Conservation (phyloP, 1,139 yeast species). For the Candida glucosophila region DNA sequence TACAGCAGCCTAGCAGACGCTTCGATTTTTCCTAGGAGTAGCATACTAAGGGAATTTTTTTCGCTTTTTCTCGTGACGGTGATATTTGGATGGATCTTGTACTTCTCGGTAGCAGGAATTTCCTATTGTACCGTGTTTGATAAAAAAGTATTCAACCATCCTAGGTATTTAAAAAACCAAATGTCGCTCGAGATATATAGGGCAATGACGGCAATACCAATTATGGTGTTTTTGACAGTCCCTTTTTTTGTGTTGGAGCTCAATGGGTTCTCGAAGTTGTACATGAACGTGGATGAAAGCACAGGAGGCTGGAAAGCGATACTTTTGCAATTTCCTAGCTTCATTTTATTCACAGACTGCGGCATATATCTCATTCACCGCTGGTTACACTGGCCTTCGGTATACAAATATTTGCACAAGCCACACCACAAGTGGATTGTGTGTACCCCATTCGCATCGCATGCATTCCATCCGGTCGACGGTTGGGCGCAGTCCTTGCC, state of each 20-base stretch:
- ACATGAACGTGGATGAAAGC: conserved; percentile 54
- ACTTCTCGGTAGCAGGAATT: conserved; percentile 65
- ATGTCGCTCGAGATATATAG: conserved; percentile 71
- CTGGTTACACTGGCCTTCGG: conserved; percentile 82
- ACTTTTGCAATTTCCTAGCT: conserved; percentile 59
- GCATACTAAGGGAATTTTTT: conserved; percentile 59
- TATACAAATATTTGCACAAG: conserved; percentile 82
- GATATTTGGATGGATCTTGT: conserved; percentile 76
- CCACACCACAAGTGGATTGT: conserved; percentile 99
- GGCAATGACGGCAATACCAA: conserved; percentile 76
- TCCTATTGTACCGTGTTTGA: conserved; percentile 78
- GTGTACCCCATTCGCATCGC: conserved; percentile 96
- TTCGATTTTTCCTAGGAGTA: conserved; percentile 64
- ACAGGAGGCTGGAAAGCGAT: conserved; percentile 65
- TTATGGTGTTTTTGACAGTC: conserved; percentile 76
- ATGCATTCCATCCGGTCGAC: conserved; percentile 97
- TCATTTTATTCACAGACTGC: conserved; percentile 87
- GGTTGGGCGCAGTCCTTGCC: conserved; percentile 91
- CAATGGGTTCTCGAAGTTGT: conserved; percentile 73
- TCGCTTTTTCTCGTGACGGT: conserved; percentile 67
- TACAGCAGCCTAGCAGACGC: conserved; percentile 47
- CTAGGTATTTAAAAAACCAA: conserved; percentile 90
- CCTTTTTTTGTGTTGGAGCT: conserved; percentile 87
- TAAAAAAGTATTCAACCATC: conserved; percentile 85
- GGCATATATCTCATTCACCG: conserved; percentile 89